Base-by-base conservation (phyloP, 176 grass and related monocot species). In the Guadua angustifolia region DNA sequence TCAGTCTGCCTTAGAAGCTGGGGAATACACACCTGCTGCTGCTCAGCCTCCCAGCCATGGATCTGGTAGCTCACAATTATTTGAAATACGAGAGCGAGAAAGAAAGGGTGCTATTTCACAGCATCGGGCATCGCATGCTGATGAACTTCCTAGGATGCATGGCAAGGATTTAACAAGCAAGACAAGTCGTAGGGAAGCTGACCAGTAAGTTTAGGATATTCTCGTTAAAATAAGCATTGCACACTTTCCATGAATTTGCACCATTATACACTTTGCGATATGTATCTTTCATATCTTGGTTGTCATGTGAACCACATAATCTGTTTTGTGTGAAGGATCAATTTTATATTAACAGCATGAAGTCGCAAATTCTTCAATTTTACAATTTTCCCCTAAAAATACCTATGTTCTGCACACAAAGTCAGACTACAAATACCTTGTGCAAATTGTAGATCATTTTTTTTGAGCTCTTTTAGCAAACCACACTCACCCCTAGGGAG, bases 91-190 rank as follows among this genome's bases (percentile, higher is more conserved):
- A 85, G 95, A 94, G 84, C 86, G 91, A 86, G 96, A 99, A 76
- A 94, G 90, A 79, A 99, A 95, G 65, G 93, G 83, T 50, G 83
- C 38, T 73, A 77, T 84, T 68, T 86, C 90, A 83, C 95, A 92
- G 62, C 93, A 95, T 87, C 85, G 91, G 18, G 75, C 59, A 19
- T 83, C 73, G 26, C 88, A 95, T 72, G 50, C 85, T 69, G 95
- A 98, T 46, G 96, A 99, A 50, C 78, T 80, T 77, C 82, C 89
- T 57, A 94, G 93, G 77, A 69, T 71, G n/a, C 96, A 99, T 87
- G 83, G 89, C 70, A 99, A 99, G 76, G 97, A 99, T 46, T 85
- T 84, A 43, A 73, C 82, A 86, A 93, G 88, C 89, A 99, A 95
- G 79, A 82, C 85, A 76, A 99, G 87, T 86, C 91, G 93, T 58